phyloP scores from a whole-genome alignment of 2,329 filamentous ascomycete species.

The Botrytis pseudocinerea region DNA sequence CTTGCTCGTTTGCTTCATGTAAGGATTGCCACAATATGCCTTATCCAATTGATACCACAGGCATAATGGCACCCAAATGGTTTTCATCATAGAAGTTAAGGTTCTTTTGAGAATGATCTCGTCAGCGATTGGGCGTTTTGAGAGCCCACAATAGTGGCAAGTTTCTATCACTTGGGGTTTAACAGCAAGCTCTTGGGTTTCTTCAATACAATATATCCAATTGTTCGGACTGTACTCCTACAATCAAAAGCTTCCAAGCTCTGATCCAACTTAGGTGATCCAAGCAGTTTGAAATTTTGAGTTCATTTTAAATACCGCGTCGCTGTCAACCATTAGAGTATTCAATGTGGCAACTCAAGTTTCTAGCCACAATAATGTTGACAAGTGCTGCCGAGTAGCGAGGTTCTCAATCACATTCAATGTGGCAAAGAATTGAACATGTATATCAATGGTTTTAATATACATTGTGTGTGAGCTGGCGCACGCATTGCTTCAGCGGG shows the following conservation, averaged over 20 bases:
- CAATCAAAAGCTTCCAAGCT: neutral
- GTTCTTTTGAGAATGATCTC: neutral
- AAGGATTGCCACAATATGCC: neutral
- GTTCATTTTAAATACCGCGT: neutral
- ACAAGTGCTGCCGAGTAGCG: neutral
- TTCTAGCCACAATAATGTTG: neutral
- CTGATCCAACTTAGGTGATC: neutral
- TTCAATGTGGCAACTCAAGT: neutral
- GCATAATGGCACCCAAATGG: neutral
- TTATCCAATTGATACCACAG: neutral
- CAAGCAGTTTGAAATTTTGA: neutral
- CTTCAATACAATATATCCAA: neutral
- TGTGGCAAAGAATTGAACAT: neutral
- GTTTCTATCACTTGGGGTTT: neutral
- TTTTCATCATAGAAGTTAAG: neutral
- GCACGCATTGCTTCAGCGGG: neutral
- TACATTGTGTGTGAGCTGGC: neutral
- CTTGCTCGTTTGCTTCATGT: neutral
- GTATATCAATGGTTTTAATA: neutral
- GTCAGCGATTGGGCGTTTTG: neutral
- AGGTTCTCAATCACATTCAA: neutral
- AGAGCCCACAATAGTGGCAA: neutral
- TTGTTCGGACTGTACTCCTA: neutral
- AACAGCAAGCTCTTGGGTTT: neutral
- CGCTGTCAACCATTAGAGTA: neutral